Base-by-base conservation (phyloP, 1,139 yeast species). In the Yamadazyma siamensis region DNA sequence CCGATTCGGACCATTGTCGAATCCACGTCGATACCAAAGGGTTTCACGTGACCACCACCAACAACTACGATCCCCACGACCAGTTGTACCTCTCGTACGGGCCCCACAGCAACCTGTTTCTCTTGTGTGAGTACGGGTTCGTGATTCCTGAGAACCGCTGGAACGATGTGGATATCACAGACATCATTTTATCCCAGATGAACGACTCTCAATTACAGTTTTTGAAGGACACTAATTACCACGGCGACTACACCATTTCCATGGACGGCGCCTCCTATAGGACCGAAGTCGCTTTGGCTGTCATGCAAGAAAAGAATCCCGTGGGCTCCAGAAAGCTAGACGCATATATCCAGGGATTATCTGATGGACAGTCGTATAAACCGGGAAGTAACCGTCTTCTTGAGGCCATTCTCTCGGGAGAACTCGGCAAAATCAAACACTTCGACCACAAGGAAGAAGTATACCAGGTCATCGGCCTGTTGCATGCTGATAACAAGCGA, bases 121-220 rank as follows among this genome's bases (percentile, higher is more conserved):
- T 91, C 24, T 59, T 87, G 9, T 77, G 83, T 47, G 97, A 91
- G 54, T 91, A 91, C 49, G 97, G 97, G 1, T 91, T 89, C 59
- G 66, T 69, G 12, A 55, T 84, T 9, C 43, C 47, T 0, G 35
- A 49, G 1, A 87, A 87, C 50, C 60, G 55, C 18, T 82, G 91
- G 88, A 80, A 87, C 43, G 78, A 65, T 38, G 51, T 88, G 3
- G 94, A 89, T 47, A 52, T 89, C 6, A 59, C 85, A 0, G 50
- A 55, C 0, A 55, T 61, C 18, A 47, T 77, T 2, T 22, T 52
- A 1, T 51, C 58, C 3, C 40, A 68, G 15, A 38, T 82, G 22
- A 60, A 60, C 20, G 52, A 54, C 0, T 39, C 41, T 1, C 79
- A 77, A 23, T 43, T 44, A 1, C 56, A 56, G 3, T 81, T 69